These are phyloP conservation scores for Ceratobasidium sp. DNA, from an alignment of 1,284 basidiomycete species.

Conservation along the genomic window DNA sequence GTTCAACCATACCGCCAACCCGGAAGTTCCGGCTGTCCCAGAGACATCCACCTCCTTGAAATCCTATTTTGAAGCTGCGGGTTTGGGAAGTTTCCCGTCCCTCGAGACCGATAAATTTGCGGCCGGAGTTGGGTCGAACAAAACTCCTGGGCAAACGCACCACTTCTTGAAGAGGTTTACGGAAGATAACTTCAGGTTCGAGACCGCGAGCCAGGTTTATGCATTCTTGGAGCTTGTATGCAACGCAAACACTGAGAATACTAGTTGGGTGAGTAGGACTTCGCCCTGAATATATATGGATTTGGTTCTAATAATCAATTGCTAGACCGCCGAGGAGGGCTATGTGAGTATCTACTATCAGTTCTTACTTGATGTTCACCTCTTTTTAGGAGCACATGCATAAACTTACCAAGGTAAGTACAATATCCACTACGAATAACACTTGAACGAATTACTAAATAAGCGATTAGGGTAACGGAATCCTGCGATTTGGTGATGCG, in stretches of 20 bases:
- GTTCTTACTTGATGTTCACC: not conserved
- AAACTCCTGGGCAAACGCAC: slow-evolving; percentile 67
- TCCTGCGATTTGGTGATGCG: slow-evolving; percentile 67
- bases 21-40: slow-evolving; percentile 42
- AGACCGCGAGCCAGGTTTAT: slow-evolving; percentile 61
- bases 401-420: not conserved
- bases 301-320: not conserved
- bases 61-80: slow-evolving; percentile 29
- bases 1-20: slow-evolving; percentile 60
- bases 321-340: not conserved
- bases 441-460: not conserved
- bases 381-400: not conserved
- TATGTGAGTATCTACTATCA: not conserved
- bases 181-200: slow-evolving; percentile 63
- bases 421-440: too few species aligned
- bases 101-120: slow-evolving; percentile 61
- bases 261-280: slow-evolving; percentile 64
- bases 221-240: slow-evolving; percentile 65
- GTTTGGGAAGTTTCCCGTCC: slow-evolving; percentile 57
- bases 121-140: slow-evolving; percentile 50
- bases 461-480: slow-evolving; percentile 63
- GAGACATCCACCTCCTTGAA: not conserved
- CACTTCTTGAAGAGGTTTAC: slow-evolving; percentile 64
- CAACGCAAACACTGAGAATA: slow-evolving; percentile 65
- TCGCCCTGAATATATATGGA: not conserved